Evolutionary conservation across 129 eudicot genomes (phyloP).

Genomic region (Flaveria sonorensis): DNA sequence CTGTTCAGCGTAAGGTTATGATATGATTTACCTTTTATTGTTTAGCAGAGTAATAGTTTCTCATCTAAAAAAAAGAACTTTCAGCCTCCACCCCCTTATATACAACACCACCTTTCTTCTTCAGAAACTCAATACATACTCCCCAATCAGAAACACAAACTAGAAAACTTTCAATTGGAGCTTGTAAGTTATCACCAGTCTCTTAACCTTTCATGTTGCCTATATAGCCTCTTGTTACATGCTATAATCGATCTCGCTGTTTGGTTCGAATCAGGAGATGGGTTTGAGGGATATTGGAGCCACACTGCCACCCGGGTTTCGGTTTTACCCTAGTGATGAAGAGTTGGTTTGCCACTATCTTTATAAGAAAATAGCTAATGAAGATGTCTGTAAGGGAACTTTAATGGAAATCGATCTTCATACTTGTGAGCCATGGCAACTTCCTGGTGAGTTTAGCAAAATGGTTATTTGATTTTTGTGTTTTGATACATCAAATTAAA

Average conservation of each 20-base stretch:
- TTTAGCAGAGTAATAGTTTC: too few relatives aligned
- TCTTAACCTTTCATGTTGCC: constrained; percentile 14
- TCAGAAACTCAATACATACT: constrained; percentile 31
- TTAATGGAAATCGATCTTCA: constrained; percentile 86
- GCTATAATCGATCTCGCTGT: neutral
- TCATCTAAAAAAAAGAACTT: constrained; percentile 13
- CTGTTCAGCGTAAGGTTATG: too few relatives aligned
- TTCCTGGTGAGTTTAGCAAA: constrained; percentile 63
- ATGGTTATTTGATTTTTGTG: neutral
- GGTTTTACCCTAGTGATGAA: constrained; percentile 92
- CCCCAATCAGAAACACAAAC: constrained; percentile 23
- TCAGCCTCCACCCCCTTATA: constrained; percentile 37
- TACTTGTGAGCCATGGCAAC: constrained; percentile 99
- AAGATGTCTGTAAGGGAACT: constrained; percentile 61
- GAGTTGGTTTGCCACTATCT: constrained; percentile 92
- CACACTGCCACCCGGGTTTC: constrained; percentile 87
- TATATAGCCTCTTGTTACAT: neutral
- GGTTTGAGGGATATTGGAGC: constrained; percentile 91
- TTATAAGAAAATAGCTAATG: constrained; percentile 70
- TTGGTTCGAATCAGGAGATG: constrained; percentile 32
- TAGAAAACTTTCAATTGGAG: constrained; percentile 1
- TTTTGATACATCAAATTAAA: neutral
- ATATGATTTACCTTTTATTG: too few relatives aligned
- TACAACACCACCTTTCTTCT: constrained; percentile 44
- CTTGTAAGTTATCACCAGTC: neutral